A percentile compares a stretch with the other conserved stretches of the same genome.
phyloP scores from a whole-genome alignment of 305 asterid genomes.

The Solanum aculeatissimum region DNA sequence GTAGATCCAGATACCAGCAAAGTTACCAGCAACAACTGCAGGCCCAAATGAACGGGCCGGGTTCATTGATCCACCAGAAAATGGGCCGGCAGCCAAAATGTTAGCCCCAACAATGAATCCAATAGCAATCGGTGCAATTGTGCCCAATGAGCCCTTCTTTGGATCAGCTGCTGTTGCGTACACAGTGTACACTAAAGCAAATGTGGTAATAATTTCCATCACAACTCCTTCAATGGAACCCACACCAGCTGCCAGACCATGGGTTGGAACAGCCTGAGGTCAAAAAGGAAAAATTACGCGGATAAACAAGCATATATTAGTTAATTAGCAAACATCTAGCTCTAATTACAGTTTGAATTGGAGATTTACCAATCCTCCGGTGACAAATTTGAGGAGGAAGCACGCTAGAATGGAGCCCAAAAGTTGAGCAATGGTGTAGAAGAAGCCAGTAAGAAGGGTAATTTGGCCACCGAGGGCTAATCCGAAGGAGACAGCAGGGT shows the following conservation, averaged over 20 bases:
- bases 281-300: no score
- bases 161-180: conserved; percentile 12
- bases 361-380: conserved; percentile 59
- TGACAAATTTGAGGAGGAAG: conserved; percentile 49
- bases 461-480: conserved; percentile 77
- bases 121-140: conserved; percentile 13
- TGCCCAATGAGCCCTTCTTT: conserved; percentile 12
- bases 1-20: conserved; percentile 3
- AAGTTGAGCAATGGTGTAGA: conserved; percentile 77
- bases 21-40: conserved; percentile 2
- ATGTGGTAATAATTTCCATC: conserved; percentile 4
- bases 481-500: conserved; percentile 89
- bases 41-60: conserved; percentile 15
- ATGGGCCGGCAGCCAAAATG: conserved; percentile 12
- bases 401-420: conserved; percentile 54
- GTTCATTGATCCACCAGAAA: conserved; percentile 14
- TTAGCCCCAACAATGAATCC: conserved; percentile 15
- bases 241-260: background rate
- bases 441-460: conserved; percentile 61
- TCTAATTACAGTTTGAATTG: background rate
- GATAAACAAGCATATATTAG: no score
- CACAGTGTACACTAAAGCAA: conserved; percentile 10
- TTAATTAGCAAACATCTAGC: no score
- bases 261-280: conserved; percentile 6
- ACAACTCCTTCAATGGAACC: conserved; percentile 9